Conservation (phyloP, 805 yeast genomes). For the Candida methanosorbosa region DNA sequence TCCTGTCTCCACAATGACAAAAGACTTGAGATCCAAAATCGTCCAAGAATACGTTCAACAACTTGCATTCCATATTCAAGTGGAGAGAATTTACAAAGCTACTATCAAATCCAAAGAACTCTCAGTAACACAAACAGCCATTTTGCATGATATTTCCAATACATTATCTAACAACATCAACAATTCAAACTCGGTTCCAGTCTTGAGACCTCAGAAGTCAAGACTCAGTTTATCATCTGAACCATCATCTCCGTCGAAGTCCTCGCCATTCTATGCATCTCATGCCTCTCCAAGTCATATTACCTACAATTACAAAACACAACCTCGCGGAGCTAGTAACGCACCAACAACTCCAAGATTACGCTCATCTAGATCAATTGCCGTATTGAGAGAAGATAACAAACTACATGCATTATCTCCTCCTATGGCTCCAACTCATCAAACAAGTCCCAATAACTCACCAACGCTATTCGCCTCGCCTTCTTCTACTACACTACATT, state of each 20-base stretch:
- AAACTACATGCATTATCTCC: not conserved
- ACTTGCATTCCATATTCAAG: conserved; percentile 55
- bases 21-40: conserved; percentile 34
- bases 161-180: not conserved
- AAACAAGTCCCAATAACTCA: not conserved
- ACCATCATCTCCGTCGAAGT: not conserved
- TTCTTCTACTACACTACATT: not conserved
- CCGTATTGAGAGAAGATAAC: not conserved
- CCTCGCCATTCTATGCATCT: too few relatives aligned
- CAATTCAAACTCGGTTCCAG: not conserved
- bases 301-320: too few relatives aligned
- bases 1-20: conserved; percentile 16
- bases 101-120: conserved; percentile 18
- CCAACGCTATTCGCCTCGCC: too few relatives aligned
- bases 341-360: not conserved
- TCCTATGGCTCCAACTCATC: not conserved
- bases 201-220: conserved; percentile 10
- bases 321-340: too few relatives aligned
- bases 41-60: conserved; percentile 39
- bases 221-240: conserved; percentile 1
- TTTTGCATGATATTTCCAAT: not conserved
- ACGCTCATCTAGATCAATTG: conserved; percentile 1
- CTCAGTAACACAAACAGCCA: conserved; percentile 1
- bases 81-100: conserved; percentile 54
- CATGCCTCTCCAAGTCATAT: too few relatives aligned